Evolutionary conservation across 228 moss, liverwort and hornwort species (phyloP).

Genomic region (Sphagnum fallax): DNA sequence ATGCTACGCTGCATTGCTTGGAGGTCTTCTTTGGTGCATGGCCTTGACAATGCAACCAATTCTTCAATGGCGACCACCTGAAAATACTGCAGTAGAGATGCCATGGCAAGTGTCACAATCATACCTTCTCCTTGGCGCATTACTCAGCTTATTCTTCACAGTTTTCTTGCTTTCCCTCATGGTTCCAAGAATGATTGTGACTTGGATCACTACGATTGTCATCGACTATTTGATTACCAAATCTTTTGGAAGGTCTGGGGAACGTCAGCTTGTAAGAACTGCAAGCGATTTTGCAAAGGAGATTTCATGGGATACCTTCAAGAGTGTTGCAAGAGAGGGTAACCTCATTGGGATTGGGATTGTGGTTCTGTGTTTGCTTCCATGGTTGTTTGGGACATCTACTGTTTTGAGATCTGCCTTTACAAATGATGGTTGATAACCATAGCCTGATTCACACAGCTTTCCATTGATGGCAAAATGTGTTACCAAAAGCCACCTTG

Average conservation of each 20-base stretch:
- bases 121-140: conserved; percentile 47
- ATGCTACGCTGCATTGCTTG: conserved; percentile 16
- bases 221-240: conserved; percentile 65
- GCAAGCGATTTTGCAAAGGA: conserved; percentile 66
- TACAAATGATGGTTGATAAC: background rate
- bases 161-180: conserved; percentile 65
- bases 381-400: conserved; percentile 32
- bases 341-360: conserved; percentile 50
- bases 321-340: conserved; percentile 53
- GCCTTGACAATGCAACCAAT: conserved; percentile 23
- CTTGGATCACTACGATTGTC: conserved; percentile 79
- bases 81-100: conserved; percentile 11
- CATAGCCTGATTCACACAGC: no score
- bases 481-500: no score
- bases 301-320: conserved; percentile 68
- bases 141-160: conserved; percentile 54
- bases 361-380: conserved; percentile 43
- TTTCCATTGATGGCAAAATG: no score
- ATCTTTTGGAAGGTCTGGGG: conserved; percentile 34
- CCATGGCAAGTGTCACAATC: conserved; percentile 35
- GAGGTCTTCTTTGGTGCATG: conserved; percentile 40
- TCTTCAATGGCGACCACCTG: conserved; percentile 39
- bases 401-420: conserved; percentile 12
- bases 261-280: conserved; percentile 32
- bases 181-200: conserved; percentile 81